A percentile compares a stretch with the other conserved stretches of the same genome.
phyloP scores from a whole-genome alignment of 306 rosid genomes.

The Fagus sylvatica region DNA sequence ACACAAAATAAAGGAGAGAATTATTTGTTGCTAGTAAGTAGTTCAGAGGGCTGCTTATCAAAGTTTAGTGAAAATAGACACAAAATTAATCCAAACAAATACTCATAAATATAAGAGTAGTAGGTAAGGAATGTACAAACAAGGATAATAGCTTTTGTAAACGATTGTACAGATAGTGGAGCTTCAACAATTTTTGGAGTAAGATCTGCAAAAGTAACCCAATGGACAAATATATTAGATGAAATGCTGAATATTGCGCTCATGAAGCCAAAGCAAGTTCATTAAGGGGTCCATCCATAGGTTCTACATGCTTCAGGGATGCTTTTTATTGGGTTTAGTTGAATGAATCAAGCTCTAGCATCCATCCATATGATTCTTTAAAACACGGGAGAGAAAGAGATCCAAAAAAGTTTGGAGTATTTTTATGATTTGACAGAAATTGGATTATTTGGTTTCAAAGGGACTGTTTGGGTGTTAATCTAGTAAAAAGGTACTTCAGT shows the following conservation, averaged over 20 bases:
- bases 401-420: neutral
- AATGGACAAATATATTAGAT: conserved; percentile 13
- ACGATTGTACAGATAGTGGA: conserved; percentile 47
- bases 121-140: conserved; percentile 95
- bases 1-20: conserved; percentile 4
- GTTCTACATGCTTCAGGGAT: neutral
- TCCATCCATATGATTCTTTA: neutral
- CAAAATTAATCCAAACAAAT: neutral
- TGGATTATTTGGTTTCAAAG: neutral
- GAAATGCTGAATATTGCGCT: neutral
- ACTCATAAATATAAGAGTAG: conserved; percentile 33
- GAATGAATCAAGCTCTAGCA: neutral
- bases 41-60: neutral
- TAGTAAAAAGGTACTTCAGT: neutral
- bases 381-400: too few species aligned
- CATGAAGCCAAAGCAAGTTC: neutral
- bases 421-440: neutral
- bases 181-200: conserved; percentile 49
- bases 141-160: conserved; percentile 81
- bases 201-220: conserved; percentile 57
- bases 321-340: neutral
- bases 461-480: neutral
- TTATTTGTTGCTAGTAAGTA: neutral
- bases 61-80: neutral
- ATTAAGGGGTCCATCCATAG: neutral